Conservation (phyloP, 148 eudicot genomes). For the Limonium bicolor region DNA sequence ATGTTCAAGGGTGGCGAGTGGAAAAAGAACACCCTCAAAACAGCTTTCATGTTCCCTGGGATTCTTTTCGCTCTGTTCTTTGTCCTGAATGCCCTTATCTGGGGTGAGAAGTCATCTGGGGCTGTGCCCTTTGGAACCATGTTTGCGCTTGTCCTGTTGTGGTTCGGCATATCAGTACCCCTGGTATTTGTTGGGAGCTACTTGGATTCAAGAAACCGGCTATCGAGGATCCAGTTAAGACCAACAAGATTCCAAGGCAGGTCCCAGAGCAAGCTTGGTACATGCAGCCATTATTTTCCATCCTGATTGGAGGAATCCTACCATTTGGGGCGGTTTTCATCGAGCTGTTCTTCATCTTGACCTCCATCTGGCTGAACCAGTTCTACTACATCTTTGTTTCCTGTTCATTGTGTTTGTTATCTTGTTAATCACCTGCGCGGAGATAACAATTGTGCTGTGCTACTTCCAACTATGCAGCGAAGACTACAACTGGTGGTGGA, state of each 20-base stretch:
- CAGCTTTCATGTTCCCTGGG: slow-evolving; percentile 40
- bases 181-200: slow-evolving; percentile 38
- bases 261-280: slow-evolving; percentile 39
- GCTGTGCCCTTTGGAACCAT: slow-evolving; percentile 44
- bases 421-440: slow-evolving; percentile 33
- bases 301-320: slow-evolving; percentile 40
- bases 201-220: slow-evolving; percentile 32
- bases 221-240: slow-evolving; percentile 33
- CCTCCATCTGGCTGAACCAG: slow-evolving; percentile 45
- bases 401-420: slow-evolving; percentile 33
- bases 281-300: slow-evolving; percentile 38
- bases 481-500: slow-evolving; percentile 48
- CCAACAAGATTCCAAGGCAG: slow-evolving; percentile 37
- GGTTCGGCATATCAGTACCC: slow-evolving; percentile 42
- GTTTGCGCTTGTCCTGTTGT: slow-evolving; percentile 29
- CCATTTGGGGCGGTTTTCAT: slow-evolving; percentile 40
- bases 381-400: slow-evolving; percentile 48
- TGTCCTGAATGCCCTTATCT: slow-evolving; percentile 24
- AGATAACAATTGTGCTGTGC: slow-evolving; percentile 36
- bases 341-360: slow-evolving; percentile 39
- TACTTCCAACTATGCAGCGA: slow-evolving; percentile 51
- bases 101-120: slow-evolving; percentile 44
- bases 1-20: slow-evolving; percentile 45
- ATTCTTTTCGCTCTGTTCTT: slow-evolving; percentile 31
- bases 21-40: slow-evolving; percentile 32